These are phyloP conservation scores for Ustilago tritici DNA, from an alignment of 1,284 basidiomycete genomes.

Conservation along the genomic window DNA sequence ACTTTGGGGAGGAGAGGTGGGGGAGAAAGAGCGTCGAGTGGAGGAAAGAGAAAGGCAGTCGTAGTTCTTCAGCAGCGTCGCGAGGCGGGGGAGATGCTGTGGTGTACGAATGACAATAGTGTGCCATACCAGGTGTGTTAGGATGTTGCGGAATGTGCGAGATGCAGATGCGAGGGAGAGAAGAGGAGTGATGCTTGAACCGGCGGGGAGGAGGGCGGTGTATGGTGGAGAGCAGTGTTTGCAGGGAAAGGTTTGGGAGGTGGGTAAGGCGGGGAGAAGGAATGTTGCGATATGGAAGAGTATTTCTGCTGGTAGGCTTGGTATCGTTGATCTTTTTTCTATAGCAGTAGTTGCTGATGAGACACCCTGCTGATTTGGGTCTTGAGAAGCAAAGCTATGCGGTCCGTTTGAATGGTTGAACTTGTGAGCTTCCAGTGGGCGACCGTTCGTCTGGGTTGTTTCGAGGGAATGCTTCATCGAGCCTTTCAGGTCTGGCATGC, in stretches of 20 bases:
- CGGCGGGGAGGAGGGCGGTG: neutral
- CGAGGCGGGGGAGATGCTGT: constrained; percentile 25
- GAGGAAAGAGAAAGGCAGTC: constrained; percentile 17
- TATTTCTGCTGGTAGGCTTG: constrained; percentile 27
- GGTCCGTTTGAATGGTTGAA: neutral
- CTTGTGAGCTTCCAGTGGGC: neutral
- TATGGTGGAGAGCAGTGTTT: constrained; percentile 3
- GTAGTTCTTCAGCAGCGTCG: constrained; percentile 18
- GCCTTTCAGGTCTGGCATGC: neutral
- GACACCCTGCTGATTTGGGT: neutral
- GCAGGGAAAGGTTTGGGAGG: constrained; percentile 10
- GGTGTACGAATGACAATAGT: constrained; percentile 34
- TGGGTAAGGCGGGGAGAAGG: neutral
- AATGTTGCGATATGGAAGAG: constrained; percentile 29
- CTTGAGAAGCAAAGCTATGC: neutral
- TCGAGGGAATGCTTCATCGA: neutral
- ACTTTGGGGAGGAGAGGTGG: neutral
- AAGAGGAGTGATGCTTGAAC: constrained; percentile 6
- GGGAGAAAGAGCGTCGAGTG: constrained; percentile 11
- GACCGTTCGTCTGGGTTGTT: neutral
- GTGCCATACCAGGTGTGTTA: constrained; percentile 26
- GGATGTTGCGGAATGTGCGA: constrained; percentile 15
- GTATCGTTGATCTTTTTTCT: neutral
- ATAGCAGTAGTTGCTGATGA: neutral
- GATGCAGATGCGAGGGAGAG: constrained; percentile 18